Base-by-base conservation (phyloP, 208 protist species). In the Trypanosoma lewisi region DNA sequence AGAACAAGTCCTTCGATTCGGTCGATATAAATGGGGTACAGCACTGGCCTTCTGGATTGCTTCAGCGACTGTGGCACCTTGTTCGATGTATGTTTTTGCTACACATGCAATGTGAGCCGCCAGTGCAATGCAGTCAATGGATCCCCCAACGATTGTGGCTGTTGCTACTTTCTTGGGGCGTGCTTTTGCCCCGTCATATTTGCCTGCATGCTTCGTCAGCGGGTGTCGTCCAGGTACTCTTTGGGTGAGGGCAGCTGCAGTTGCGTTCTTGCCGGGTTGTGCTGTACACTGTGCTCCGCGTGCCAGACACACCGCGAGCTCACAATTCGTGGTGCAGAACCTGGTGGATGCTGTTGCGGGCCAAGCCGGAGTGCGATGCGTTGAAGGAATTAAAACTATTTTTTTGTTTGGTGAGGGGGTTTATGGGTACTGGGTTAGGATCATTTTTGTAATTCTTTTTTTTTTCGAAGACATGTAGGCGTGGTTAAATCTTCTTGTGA, bases 221-320 rank as follows among this genome's bases (percentile, higher is more conserved):
- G 19, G 16, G 48, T 74, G 31, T 55, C 61, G 9, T 31, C 28
- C 2, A 55, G 28, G 23, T 74, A 74, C 41, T 23, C 6, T 31
- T 36, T 74, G 12, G 6, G 41, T 2, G 68, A 68, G 45, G 39
- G 27, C 12, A 63, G 14, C 37, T 62, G 41, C 31, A 21, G 0
- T 7, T 19, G 50, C 6, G 2, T n/a, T 14, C 27, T 49, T 4
- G 7, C 9, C 2, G 16, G 34, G 4, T 52, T 6, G 4, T 74
- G 2, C 31, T 74, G 68, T 49, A 48, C 39, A 12, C 27, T 2
- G 8, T 74, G 68, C 39, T 74, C 68, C 5, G 37, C 56, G 16
- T 74, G 68, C 37, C 68, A 74, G 28, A 69, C 68, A 21, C 58
- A 74, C 31, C 68, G 61, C 8, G 68, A 74, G 39, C 45, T 74